Base-by-base conservation (phyloP, 140 eudicot genomes). In the Stevia rebaudiana region DNA sequence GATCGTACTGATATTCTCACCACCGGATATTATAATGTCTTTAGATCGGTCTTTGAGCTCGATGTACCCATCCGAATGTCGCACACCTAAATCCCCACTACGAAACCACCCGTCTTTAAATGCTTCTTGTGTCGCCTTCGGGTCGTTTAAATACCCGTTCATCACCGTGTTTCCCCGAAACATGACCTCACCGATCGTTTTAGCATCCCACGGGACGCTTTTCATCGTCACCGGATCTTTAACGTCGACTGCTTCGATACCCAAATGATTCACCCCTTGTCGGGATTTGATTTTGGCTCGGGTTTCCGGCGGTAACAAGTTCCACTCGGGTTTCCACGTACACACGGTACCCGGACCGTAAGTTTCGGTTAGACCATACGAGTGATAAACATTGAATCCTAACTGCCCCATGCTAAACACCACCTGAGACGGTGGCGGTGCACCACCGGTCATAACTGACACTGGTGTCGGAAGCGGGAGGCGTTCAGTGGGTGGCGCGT, bases 321-420 rank as follows among this genome's bases (percentile, higher is more conserved):
- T 52, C 87, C 92, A 84, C 67, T 84, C 83, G 3, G 88, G 87
- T 73, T 84, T 81, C 92, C 92, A 84, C 0, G 81, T 56, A 66
- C 92, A 84, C 11, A 69, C 56, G 0, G 83, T 81, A 15, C 70
- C 92, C 0, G 88, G 85, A 17, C 92, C 92, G 40, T 81, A 81
- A 3, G 87, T 81, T 50, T 81, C 85, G 8, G 87, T 81, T 4
- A 84, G 57, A 52, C 87, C 92, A 3, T 84, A 84, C 11, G 72
- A 41, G 31, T 84, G 92, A 23, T 52, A 66, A 5, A 84, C 79
- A 10, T 33, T 3, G 15, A 84, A 84, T 39, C 94, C 94, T 1
- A 81, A 67, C 73, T 71, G 72, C 60, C 78, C 85, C 85, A 84
- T 84, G 25, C 70, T 67, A 7, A 71, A 76, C 43, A 84, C 40